Percentiles rank a stretch among this genome's conserved stretches.
phyloP scores from a whole-genome alignment of 371 early-diverging fungal species.

The Mucor racemosus region DNA sequence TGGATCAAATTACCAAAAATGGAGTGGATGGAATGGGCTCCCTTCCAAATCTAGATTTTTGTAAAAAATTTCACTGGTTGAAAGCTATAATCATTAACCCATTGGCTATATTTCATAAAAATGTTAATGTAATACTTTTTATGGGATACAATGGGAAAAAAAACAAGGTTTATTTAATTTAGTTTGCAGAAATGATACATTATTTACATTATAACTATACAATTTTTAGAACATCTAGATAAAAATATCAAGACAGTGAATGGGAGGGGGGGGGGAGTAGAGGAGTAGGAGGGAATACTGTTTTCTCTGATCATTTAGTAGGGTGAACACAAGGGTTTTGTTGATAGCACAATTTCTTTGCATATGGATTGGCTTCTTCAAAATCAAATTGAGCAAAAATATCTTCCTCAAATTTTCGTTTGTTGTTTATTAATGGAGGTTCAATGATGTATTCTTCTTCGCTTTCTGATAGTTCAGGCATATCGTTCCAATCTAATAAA shows the following conservation, averaged over 20 bases:
- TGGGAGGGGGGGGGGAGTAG: neutral
- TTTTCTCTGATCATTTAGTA: neutral
- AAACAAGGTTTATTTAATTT: neutral
- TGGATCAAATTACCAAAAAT: neutral
- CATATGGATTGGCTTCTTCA: conserved; percentile 16
- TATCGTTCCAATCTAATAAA: conserved; percentile 22
- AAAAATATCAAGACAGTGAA: neutral
- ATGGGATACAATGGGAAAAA: conserved; percentile 6
- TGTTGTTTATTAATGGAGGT: neutral
- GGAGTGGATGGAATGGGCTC: neutral
- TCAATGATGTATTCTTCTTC: conserved; percentile 17
- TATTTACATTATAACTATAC: neutral
- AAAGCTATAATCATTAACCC: neutral
- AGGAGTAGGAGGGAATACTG: neutral
- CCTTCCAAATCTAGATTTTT: neutral
- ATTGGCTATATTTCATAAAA: neutral
- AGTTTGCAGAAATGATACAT: conserved; percentile 1
- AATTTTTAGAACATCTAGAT: neutral
- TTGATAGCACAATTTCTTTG: neutral
- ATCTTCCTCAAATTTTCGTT: conserved; percentile 27
- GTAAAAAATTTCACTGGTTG: neutral
- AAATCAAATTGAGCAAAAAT: conserved; percentile 33
- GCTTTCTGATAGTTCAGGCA: conserved; percentile 21
- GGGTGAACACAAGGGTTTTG: neutral
- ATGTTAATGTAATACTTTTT: neutral